Evolutionary conservation across 23 red algal species (phyloP), one percentile per base, ranked within the genome.

Genomic region (Porphyridium purpureum): DNA sequence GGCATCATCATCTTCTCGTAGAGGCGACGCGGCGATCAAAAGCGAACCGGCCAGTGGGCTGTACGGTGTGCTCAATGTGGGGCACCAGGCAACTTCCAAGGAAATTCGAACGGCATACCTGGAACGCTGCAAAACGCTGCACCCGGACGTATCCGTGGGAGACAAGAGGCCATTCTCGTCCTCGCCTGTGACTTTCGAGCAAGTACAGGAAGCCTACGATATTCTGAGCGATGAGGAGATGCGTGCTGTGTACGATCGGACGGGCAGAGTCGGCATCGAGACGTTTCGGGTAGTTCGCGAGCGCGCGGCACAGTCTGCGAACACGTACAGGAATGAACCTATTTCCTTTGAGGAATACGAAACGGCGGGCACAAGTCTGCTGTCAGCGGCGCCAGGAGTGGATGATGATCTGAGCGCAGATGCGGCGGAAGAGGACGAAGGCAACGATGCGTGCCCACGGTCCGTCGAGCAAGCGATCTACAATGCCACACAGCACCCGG

Each of bases 401-500:
- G 20, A 15, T 28, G 56, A 72, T 24, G 8, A 40, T 11, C 28
- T 1, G n/a, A n/a, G n/a, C 4, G 33, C 14, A 35, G 50, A 7
- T 3, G 24, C 73, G 3, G 55, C 46, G 2, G 52, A 51, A 29
- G 68, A 20, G 21, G 55, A 42, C 9, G 53, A 70, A 4, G 20
- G 32, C 14, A 29, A 64, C 24, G 72, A 98, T 47, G 80, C 80
- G 4, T 81, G 79, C 66, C 90, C 90, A 11, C 72, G 90, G 9
- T 81, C 73, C 2, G 55, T 82, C 15, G 72, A 80, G 35, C 72
- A 98, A 32, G 90, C 79, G 17, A 80, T 98, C 24, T 57, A 59
- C 58, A 98, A 81, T 35, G 62, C 86, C 28, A 48, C 62, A 54
- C 51, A 63, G 33, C 76, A 94, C 55, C 55, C 57, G 4, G 81